Conservation (phyloP, 2,329 filamentous ascomycete genomes). For the Zelopaecilomyces penicillatus region DNA sequence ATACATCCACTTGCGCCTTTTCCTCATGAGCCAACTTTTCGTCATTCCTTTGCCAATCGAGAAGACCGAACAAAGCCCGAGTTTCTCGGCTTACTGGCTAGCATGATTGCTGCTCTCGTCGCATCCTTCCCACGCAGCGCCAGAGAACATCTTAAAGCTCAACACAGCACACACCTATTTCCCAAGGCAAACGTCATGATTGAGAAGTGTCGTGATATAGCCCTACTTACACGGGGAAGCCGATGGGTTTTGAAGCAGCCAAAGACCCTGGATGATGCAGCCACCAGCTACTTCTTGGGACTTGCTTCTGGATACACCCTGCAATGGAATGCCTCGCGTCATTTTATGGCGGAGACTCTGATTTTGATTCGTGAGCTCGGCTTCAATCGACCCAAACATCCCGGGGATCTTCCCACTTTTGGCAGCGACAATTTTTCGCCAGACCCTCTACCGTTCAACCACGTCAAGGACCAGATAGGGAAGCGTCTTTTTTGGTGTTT, state of each 20-base stretch:
- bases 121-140: conserved; percentile 69
- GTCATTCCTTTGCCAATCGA: conserved; percentile 56
- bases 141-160: conserved; percentile 57
- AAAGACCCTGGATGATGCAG: conserved; percentile 47
- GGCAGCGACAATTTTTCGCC: conserved; percentile 30
- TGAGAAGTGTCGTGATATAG: conserved; percentile 61
- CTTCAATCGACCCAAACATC: conserved; percentile 48
- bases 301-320: conserved; percentile 60
- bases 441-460: conserved; percentile 48
- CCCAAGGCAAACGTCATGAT: conserved; percentile 62
- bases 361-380: conserved; percentile 60
- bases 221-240: conserved; percentile 56
- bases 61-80: conserved; percentile 58
- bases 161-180: conserved; percentile 56
- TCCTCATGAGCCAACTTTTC: conserved; percentile 70
- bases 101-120: conserved; percentile 67
- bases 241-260: conserved; percentile 39
- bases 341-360: conserved; percentile 66
- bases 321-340: conserved; percentile 56
- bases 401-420: conserved; percentile 30
- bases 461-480: conserved; percentile 63
- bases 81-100: conserved; percentile 63
- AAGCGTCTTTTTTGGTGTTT: conserved; percentile 81
- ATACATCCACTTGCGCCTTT: conserved; percentile 71
- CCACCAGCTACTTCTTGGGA: conserved; percentile 68